Base-by-base conservation (phyloP, 139 green algal species). In the Chlamydomonas sphaeroides region DNA sequence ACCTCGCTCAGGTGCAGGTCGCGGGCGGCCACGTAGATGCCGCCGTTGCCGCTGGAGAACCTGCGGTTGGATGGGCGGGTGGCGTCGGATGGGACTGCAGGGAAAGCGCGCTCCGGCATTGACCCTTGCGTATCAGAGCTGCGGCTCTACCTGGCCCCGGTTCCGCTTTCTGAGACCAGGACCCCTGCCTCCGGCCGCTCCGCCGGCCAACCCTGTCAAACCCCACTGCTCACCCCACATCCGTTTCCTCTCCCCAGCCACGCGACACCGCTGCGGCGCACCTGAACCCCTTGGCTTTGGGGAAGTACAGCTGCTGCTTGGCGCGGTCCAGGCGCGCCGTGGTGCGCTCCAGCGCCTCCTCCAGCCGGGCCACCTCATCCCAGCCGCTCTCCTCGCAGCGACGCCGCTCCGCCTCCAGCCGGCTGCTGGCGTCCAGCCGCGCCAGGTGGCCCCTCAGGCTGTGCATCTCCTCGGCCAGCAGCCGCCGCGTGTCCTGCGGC, bases 261-360 rank as follows among this genome's bases (percentile, higher is more conserved):
- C 15, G 21, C 45, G 17, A 17, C 30, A n/a, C n/a, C n/a, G n/a
- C n/a, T n/a, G n/a, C 49, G 3, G 3, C 85, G 74, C 79, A 95
- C 90, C 87, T 92, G 89, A 91, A 96, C 33, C 93, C 93, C 70
- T 93, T 91, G 49, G 83, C 65, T 5, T 68, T 68, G 23, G 93
- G 93, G 65, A 96, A 95, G 78, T 95, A 94, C 14, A 92, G 84
- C 36, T 87, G 84, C 75, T 90, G 76, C 69, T 96, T 96, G 30
- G 89, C 84, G 0, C 84, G 72, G 76, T 96, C 92, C n/a, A 92
- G 80, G 17, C 88, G 84, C 5, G 83, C 63, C 33, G 90, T 76
- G 39, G 79, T 88, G 23, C 76, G 77, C 20, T 87, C 65, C 53
- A 94, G 53, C 75, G 91, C 73, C 39, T 95, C 90, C 79, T 89